These are phyloP conservation scores for Alternaria brassicicola DNA, from an alignment of 2,329 filamentous ascomycete species.

Conservation along the genomic window DNA sequence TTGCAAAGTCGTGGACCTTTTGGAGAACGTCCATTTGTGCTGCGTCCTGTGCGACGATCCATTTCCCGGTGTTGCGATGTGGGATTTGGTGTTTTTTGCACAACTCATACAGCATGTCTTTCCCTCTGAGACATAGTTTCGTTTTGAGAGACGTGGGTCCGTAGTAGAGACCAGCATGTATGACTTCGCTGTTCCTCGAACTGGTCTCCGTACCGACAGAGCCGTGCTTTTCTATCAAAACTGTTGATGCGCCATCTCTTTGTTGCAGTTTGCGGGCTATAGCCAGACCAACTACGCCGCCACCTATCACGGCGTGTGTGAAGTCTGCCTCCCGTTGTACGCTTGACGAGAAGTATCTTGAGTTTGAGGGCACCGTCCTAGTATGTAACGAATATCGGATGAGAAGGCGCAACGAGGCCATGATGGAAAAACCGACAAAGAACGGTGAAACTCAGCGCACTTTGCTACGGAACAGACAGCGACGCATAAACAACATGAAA, in stretches of 20 bases:
- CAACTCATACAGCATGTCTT: conserved; percentile 76
- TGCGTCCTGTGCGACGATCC: conserved; percentile 87
- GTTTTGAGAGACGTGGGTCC: conserved; percentile 78
- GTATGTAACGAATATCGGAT: neutral
- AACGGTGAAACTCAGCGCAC: neutral
- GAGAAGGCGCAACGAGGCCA: conserved; percentile 21
- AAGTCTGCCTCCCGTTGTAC: conserved; percentile 59
- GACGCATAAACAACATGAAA: neutral
- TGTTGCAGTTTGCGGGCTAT: conserved; percentile 74
- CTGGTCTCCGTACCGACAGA: conserved; percentile 83
- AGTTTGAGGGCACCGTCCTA: neutral
- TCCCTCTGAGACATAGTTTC: conserved; percentile 77
- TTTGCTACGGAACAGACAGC: neutral
- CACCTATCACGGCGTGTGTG: conserved; percentile 71
- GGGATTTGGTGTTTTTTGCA: conserved; percentile 72
- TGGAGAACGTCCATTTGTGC: conserved; percentile 70
- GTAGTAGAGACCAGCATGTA: conserved; percentile 96
- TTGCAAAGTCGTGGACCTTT: conserved; percentile 61
- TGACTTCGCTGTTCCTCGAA: conserved; percentile 91
- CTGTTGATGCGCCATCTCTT: conserved; percentile 66
- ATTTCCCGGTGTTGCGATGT: conserved; percentile 81
- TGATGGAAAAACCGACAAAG: neutral
- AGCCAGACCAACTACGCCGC: conserved; percentile 78
- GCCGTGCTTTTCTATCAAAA: conserved; percentile 81
- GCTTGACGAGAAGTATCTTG: conserved; percentile 34